Evolutionary conservation across 2,329 filamentous ascomycete genomes (phyloP).

Genomic region (Phaeosphaeriaceae sp.): DNA sequence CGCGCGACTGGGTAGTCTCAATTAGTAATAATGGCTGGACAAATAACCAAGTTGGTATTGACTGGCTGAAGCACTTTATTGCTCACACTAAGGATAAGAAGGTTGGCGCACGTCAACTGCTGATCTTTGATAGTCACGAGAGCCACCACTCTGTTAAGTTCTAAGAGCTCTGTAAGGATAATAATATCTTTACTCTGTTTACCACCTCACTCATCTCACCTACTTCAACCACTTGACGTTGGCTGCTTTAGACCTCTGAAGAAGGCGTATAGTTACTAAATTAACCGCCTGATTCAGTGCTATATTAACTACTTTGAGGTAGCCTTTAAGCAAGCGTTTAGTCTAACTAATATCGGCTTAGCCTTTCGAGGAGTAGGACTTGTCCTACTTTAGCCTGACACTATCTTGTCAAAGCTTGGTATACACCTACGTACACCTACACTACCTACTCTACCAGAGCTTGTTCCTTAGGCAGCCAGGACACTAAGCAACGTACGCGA

Average conservation of each 20-base stretch:
- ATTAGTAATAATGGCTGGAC: slow-evolving; percentile 43
- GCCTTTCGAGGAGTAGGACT: slow-evolving; percentile 39
- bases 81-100: slow-evolving; percentile 28
- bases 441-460: no score
- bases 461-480: no score
- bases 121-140: no score
- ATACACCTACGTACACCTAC: no score
- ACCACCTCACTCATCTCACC: slow-evolving; percentile 49
- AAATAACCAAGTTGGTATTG: slow-evolving; percentile 39
- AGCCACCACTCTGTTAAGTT: no score
- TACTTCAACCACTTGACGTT: slow-evolving; percentile 50
- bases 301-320: slow-evolving; percentile 16
- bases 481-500: background rate
- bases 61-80: slow-evolving; percentile 45
- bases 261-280: background rate
- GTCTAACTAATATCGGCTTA: slow-evolving; percentile 29
- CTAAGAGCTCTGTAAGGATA: background rate
- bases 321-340: slow-evolving; percentile 31
- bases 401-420: no score
- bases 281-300: no score
- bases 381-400: slow-evolving; percentile 13
- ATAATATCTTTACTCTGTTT: slow-evolving; percentile 26
- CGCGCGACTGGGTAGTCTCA: slow-evolving; percentile 16
- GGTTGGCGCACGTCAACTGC: background rate
- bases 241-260: no score